Base-by-base conservation (phyloP, 192 early-diverging fungal genomes). In the Pilaira anomala region DNA sequence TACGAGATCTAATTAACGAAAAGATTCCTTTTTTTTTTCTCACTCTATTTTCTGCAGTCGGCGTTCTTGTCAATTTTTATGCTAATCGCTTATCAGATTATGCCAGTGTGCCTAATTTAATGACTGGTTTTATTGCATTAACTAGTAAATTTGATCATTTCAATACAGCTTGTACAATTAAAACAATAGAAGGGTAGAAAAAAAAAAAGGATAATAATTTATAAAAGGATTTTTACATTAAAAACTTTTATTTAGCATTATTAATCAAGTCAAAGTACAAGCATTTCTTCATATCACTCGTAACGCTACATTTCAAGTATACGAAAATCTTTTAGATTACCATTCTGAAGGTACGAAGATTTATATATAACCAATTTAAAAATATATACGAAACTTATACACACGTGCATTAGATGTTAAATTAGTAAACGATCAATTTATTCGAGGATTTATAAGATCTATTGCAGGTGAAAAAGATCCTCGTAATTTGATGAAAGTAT, bases 381-480 rank as follows among this genome's bases (percentile, higher is more conserved):
- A 42, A 18, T 46, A 46, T 13, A 46, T 2, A n/a, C 16, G 13
- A 19, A 18, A 51, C 49, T 66, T 53, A 60, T 56, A 9, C 5
- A 26, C 62, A 52, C 28, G 16, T 44, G 29, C 66, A 36, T 9
- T 36, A 81, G 89, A 80, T 18, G 74, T 92, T 22, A 67, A 80
- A 58, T 26, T 76, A n/a, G 80, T 92, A 56, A 87, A 80, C 41
- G 69, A 80, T 19, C 80, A 82, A 24, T 93, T 95, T 79, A 81
- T 95, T 12, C 73, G 77, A 60, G 93, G 90, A n/a, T 96, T 91
- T 71, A 90, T 90, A 29, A 84, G 90, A 66, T 67, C 79, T 19
- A 81, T 98, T 76, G 96, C 98, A 68, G 92, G 92, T 30, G 98
- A 99, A 73, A 99, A 99, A 80, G 98, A 99, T 74, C 98, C 98